Evolutionary conservation across 805 yeast species (phyloP), one percentile per base, ranked within the genome.

Genomic region (Yarrowia sp.): DNA sequence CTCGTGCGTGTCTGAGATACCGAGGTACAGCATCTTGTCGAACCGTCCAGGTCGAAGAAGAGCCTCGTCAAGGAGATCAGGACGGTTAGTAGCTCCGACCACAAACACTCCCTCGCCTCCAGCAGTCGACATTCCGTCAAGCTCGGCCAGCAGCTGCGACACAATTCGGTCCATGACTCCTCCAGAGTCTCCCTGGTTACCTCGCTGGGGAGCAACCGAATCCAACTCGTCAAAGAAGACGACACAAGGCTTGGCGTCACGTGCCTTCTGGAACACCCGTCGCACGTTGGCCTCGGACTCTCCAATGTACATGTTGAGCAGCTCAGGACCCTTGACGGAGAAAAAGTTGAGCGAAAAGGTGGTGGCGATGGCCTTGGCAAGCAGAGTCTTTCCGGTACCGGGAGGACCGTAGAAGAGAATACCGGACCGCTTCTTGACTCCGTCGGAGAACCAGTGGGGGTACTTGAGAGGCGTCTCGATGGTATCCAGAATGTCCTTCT

Each of bases 101-200:
- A 94, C 98, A 77, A 95, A 95, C 0, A 95, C 97, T 7, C 98
- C 98, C 69, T 89, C 92, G 4, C 88, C 89, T 8, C 89, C 89
- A 10, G 89, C 89, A 14, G 81, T 77, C 74, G 96, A 89, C 98
- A 94, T 94, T 35, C 98, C 98, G 76, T 95, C 99, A 53, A 95
- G 82, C 77, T 95, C 99, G 0, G 98, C 97, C 66, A 95, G 82
- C 48, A 95, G 80, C 77, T 95, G 99, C 0, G 98, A 93, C 0
- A 95, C 99, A 72, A 95, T 95, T 78, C 99, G 85, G 77, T 95
- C 99, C 99, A 95, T 95, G 2, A 95, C 98, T 73, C 98, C 99
- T 16, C 98, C 98, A 2, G 98, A 92, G 78, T 95, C 99, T 32
- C 99, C 98, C 76, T 95, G 98, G 77, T 94, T 93, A 38, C 99